Evolutionary conservation across 768 basidiomycete genomes (phyloP).

Genomic region (Hemileccinum rubropunctum): DNA sequence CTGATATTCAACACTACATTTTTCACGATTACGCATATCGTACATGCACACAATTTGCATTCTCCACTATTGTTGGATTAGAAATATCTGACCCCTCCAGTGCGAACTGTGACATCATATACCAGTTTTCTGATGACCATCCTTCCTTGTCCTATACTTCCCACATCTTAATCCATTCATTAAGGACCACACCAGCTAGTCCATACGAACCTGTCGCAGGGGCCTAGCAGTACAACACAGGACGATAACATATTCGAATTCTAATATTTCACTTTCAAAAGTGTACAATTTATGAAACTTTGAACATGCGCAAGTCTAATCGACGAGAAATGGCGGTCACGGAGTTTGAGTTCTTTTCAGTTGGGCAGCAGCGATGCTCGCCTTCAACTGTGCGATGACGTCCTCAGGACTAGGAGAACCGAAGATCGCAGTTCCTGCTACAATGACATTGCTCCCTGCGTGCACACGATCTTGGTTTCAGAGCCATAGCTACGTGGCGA

Average conservation of each 20-base stretch:
- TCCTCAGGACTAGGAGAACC: constrained; percentile 71
- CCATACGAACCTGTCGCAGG: constrained; percentile 5
- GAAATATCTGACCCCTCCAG: constrained; percentile 21
- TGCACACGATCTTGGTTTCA: background rate
- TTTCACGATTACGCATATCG: constrained; percentile 28
- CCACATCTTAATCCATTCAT: constrained; percentile 15
- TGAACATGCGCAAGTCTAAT: background rate
- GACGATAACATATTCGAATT: constrained; percentile 25
- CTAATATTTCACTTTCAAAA: constrained; percentile 20
- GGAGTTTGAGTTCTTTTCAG: constrained; percentile 34
- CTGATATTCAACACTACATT: constrained; percentile 24
- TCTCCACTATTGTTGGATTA: constrained; percentile 31
- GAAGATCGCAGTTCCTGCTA: constrained; percentile 96
- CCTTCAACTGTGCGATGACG: constrained; percentile 73
- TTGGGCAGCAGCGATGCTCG: constrained; percentile 66
- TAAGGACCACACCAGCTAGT: constrained; percentile 18
- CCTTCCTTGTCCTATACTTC: constrained; percentile 25
- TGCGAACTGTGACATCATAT: constrained; percentile 29
- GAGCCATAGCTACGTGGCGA: background rate
- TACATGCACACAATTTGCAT: constrained; percentile 27
- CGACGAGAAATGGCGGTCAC: constrained; percentile 1
- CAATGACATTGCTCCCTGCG: constrained; percentile 94
- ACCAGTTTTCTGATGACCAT: constrained; percentile 28
- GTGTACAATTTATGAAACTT: background rate
- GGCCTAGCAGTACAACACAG: constrained; percentile 17